Percentiles rank a stretch among this genome's conserved stretches.
phyloP scores from a whole-genome alignment of 1,139 yeast genomes.

The Lodderomyces elongisporus region DNA sequence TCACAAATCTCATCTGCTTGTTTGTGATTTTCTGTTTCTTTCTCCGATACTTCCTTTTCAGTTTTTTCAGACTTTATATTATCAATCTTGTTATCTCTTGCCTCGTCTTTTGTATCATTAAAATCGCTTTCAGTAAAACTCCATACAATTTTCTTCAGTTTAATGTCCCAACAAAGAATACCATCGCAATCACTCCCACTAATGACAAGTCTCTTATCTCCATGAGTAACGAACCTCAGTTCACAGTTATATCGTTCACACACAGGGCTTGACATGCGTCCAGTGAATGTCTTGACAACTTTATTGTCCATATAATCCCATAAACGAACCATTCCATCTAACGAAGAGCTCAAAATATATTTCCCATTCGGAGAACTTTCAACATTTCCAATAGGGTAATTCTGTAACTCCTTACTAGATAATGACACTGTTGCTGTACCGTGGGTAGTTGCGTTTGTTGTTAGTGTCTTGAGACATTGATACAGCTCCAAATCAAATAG shows the following conservation, averaged over 20 bases:
- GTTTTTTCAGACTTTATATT: too few species aligned
- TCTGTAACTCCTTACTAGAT: constrained; percentile 43
- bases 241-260: constrained; percentile 46
- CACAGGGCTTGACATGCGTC: constrained; percentile 28
- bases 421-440: constrained; percentile 53
- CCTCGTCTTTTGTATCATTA: constrained; percentile 23
- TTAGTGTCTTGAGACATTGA: constrained; percentile 85
- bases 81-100: too few species aligned
- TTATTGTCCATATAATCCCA: constrained; percentile 81
- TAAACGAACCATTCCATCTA: constrained; percentile 71
- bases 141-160: constrained; percentile 50
- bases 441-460: constrained; percentile 61
- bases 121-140: constrained; percentile 20
- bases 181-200: constrained; percentile 66
- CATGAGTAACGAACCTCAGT: constrained; percentile 37
- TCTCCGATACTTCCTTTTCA: too few species aligned
- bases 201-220: constrained; percentile 29
- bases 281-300: constrained; percentile 69
- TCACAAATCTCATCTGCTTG: too few species aligned
- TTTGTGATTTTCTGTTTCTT: too few species aligned
- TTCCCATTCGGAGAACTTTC: constrained; percentile 78
- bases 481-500: constrained; percentile 86
- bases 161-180: constrained; percentile 71
- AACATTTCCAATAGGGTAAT: constrained; percentile 69
- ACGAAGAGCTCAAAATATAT: constrained; percentile 69